Evolutionary conservation across 129 eudicot genomes (phyloP).

Genomic region (Chrysanthemum makinoi): DNA sequence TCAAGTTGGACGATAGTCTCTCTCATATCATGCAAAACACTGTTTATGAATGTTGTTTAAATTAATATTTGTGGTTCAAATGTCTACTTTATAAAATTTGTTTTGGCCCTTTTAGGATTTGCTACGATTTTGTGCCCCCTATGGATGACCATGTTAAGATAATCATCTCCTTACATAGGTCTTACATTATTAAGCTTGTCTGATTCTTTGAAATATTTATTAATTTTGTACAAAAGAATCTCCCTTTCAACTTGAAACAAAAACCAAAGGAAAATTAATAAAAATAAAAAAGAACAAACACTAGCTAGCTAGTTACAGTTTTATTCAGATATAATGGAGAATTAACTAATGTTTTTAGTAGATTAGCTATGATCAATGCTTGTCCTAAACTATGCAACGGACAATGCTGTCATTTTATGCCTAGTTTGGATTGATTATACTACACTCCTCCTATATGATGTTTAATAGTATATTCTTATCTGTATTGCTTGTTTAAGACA

Average conservation of each 20-base stretch:
- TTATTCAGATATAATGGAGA: neutral
- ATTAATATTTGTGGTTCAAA: slow-evolving; percentile 30
- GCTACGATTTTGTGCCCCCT: slow-evolving; percentile 60
- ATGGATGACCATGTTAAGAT: slow-evolving; percentile 36
- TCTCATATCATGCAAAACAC: slow-evolving; percentile 65
- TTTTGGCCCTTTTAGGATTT: slow-evolving; percentile 55
- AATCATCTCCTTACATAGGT: slow-evolving; percentile 25
- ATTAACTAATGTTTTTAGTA: neutral
- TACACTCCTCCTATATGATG: slow-evolving; percentile 2
- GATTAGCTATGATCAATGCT: slow-evolving; percentile 1
- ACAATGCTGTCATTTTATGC: slow-evolving; percentile 24
- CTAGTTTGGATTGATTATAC: slow-evolving; percentile 25
- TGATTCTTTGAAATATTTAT: slow-evolving; percentile 8
- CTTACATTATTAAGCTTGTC: slow-evolving; percentile 22
- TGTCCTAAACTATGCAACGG: slow-evolving; percentile 25
- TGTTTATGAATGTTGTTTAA: slow-evolving; percentile 38
- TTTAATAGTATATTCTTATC: slow-evolving; percentile 16
- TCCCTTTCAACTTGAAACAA: neutral
- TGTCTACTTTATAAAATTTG: slow-evolving; percentile 37
- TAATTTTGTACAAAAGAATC: slow-evolving; percentile 12
- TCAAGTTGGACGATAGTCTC: slow-evolving; percentile 36
- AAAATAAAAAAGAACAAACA: neutral
- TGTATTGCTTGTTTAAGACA: slow-evolving; percentile 23
- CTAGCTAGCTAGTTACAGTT: neutral
- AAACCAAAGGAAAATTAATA: neutral